These are phyloP conservation scores for Bruguiera gymnorhiza DNA, from an alignment of 345 rosid genomes.

Conservation along the genomic window DNA sequence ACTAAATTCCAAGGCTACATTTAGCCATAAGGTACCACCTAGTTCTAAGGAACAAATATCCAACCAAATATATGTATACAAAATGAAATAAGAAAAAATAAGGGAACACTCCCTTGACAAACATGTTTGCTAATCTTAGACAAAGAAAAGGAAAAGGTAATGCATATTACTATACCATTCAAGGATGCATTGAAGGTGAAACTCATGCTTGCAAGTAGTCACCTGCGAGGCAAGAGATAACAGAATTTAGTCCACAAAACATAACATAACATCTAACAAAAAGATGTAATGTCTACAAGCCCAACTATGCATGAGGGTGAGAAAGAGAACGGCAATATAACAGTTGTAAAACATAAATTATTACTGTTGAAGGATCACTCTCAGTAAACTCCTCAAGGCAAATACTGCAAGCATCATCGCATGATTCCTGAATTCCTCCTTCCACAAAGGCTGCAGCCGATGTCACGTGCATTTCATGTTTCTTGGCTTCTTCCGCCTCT, in stretches of 20 bases:
- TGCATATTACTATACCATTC: slow-evolving; percentile 21
- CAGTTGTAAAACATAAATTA: neutral
- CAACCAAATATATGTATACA: no score
- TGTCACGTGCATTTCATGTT: slow-evolving; percentile 20
- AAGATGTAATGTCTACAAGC: neutral
- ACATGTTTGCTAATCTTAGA: neutral
- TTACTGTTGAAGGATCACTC: slow-evolving; percentile 30
- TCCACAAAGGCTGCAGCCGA: slow-evolving; percentile 33
- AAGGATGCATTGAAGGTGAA: slow-evolving; percentile 33
- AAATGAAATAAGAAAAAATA: no score
- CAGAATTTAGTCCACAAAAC: neutral
- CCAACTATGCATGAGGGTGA: neutral
- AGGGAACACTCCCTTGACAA: neutral
- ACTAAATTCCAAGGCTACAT: no score
- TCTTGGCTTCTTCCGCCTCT: slow-evolving; percentile 25
- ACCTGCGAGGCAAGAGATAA: slow-evolving; percentile 7
- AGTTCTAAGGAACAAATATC: no score
- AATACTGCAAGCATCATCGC: slow-evolving; percentile 33
- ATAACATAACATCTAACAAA: neutral
- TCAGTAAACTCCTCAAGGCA: slow-evolving; percentile 28
- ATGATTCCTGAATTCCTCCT: slow-evolving; percentile 32
- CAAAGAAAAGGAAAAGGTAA: neutral
- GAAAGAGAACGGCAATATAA: neutral
- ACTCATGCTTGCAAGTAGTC: slow-evolving; percentile 32
- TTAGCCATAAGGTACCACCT: no score